These are phyloP conservation scores for Wakefieldia striispora DNA, from an alignment of 768 basidiomycete species.

Conservation along the genomic window DNA sequence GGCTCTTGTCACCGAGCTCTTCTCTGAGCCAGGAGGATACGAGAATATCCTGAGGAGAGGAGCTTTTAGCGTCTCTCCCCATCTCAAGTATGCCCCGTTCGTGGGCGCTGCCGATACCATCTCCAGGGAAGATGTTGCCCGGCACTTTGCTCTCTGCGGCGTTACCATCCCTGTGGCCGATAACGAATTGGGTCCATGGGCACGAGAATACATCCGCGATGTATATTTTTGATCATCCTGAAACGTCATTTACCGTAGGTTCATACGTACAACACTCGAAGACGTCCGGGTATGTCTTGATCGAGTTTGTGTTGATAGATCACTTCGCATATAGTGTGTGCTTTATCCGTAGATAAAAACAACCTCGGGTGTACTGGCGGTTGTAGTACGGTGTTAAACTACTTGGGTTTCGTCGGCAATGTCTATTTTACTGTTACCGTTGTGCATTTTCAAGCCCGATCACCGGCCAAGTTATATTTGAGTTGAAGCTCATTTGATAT, in stretches of 20 bases:
- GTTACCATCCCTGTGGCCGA: slow-evolving; percentile 36
- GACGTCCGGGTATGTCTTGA: slow-evolving; percentile 29
- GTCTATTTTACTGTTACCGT: too few species aligned
- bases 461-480: not conserved
- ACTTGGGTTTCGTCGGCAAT: not conserved
- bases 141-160: slow-evolving; percentile 44
- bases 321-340: not conserved
- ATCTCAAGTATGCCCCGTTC: slow-evolving; percentile 32
- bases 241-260: slow-evolving; percentile 11
- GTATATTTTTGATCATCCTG: slow-evolving; percentile 22
- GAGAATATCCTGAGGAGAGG: slow-evolving; percentile 35
- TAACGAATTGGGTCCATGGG: slow-evolving; percentile 39
- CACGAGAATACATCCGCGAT: slow-evolving; percentile 34
- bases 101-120: slow-evolving; percentile 28
- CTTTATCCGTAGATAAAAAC: slow-evolving; percentile 5
- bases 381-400: slow-evolving; percentile 18
- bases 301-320: slow-evolving; percentile 12
- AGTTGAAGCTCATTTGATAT: not conserved
- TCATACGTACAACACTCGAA: slow-evolving; percentile 16
- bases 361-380: slow-evolving; percentile 10
- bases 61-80: slow-evolving; percentile 34
- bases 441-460: too few species aligned
- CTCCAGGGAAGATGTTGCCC: slow-evolving; percentile 34
- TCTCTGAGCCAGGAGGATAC: slow-evolving; percentile 41
- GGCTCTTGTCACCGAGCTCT: slow-evolving; percentile 38